Base-by-base conservation (phyloP, 2,329 filamentous ascomycete species). In the Pseudocercospora macadamiae region DNA sequence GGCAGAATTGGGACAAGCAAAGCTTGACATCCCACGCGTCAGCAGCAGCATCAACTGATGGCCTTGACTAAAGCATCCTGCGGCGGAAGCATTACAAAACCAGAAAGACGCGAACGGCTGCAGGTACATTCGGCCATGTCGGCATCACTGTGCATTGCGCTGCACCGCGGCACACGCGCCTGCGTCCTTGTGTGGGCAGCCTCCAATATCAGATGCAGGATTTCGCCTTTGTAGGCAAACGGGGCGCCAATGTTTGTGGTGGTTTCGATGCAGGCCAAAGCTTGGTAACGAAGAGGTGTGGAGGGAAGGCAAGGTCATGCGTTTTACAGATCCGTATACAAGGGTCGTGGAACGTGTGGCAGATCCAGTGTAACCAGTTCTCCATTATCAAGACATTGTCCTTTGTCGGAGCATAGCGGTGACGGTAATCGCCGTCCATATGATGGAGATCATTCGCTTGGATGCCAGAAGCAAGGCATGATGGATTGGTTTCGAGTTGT, bases 1-100 rank as follows among this genome's bases (percentile, higher is more conserved):
- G 45, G 21, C 48, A 12, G 37, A n/a, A n/a, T n/a, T n/a, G n/a
- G n/a, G n/a, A n/a, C n/a, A 19, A 18, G 14, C 44, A 45, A 57
- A 57, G 55, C 48, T 36, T 52, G 21, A 51, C 55, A 52, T 53
- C 37, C 48, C 55, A 44, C 55, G 48, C 28, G 34, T 23, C 36
- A 47, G 42, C 39, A 25, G 18, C 36, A 8, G n/a, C 21, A 4
- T 12, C 21, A 18, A 39, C 5, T 39, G 36, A 37, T 37, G 36
- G 36, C n/a, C n/a, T 37, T 37, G 36, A 37, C 36, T 39, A 19
- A 19, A 39, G 36, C 16, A 39, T 39, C n/a, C 36, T 39, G 8
- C 16, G 36, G 16, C 18, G 9, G 36, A 39, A 19, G 36, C 36
- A 39, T 25, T 12, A 25, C 21, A 25, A 14, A n/a, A 26, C 23